Percentiles rank a stretch among this genome's conserved stretches.
Evolutionary conservation across 2,329 filamentous ascomycete species (phyloP).

Genomic region (Ilyonectria robusta): DNA sequence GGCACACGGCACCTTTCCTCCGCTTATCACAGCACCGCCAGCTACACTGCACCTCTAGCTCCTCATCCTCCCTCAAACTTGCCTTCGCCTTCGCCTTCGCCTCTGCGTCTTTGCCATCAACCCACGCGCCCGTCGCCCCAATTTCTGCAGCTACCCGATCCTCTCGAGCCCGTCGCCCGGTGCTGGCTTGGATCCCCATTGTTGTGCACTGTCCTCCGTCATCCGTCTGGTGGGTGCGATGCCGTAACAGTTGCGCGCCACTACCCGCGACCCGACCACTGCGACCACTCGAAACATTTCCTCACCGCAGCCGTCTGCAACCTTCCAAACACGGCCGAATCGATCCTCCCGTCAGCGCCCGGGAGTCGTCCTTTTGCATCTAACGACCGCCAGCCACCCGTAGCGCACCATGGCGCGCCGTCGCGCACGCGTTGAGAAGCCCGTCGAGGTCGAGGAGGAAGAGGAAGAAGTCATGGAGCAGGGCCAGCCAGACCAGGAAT

Average conservation of each 20-base stretch:
- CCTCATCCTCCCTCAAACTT: slow-evolving; percentile 10
- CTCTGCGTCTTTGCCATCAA: slow-evolving; percentile 16
- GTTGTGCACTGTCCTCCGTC: slow-evolving; percentile 18
- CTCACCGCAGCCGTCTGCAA: slow-evolving; percentile 23
- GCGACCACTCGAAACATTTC: slow-evolving; percentile 37
- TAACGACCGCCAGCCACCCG: slow-evolving; percentile 18
- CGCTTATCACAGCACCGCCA: slow-evolving; percentile 28
- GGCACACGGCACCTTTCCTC: slow-evolving; percentile 33
- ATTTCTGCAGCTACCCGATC: slow-evolving; percentile 28
- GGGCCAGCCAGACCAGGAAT: slow-evolving; percentile 42
- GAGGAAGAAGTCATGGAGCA: slow-evolving; percentile 47
- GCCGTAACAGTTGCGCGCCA: slow-evolving; percentile 42
- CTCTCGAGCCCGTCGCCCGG: slow-evolving; percentile 19
- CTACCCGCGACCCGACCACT: slow-evolving; percentile 30
- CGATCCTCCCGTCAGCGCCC: not conserved
- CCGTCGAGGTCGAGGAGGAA: slow-evolving; percentile 49
- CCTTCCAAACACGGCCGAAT: slow-evolving; percentile 22
- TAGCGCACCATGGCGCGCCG: slow-evolving; percentile 55
- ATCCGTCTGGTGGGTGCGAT: slow-evolving; percentile 40
- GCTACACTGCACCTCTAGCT: not conserved
- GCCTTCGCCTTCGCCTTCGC: not conserved
- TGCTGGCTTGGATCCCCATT: slow-evolving; percentile 19
- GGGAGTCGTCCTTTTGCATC: not conserved
- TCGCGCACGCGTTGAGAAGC: slow-evolving; percentile 53
- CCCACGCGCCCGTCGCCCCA: slow-evolving; percentile 20